phyloP scores from a whole-genome alignment of 2,329 filamentous ascomycete species.

The Fonsecaea nubica region DNA sequence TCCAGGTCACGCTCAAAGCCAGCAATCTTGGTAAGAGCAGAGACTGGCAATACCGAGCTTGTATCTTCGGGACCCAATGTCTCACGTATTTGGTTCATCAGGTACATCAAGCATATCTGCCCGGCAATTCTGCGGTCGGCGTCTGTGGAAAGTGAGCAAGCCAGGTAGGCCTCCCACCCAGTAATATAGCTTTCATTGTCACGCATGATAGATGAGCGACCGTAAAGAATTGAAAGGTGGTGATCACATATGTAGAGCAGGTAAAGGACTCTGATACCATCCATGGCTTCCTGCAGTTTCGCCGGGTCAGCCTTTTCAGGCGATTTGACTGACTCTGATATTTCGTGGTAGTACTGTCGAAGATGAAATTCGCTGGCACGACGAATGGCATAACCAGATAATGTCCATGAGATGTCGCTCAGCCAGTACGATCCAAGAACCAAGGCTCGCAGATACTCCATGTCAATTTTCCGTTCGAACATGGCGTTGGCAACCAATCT shows the following conservation, averaged over 20 bases:
- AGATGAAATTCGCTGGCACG: constrained; percentile 53
- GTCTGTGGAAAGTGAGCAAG: constrained; percentile 44
- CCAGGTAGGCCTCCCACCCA: constrained; percentile 46
- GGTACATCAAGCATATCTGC: constrained; percentile 53
- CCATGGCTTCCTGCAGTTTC: constrained; percentile 40
- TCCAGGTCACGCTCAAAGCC: constrained; percentile 50
- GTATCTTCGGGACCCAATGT: constrained; percentile 52
- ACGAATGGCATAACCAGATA: constrained; percentile 53
- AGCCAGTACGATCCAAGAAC: constrained; percentile 64
- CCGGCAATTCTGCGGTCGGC: constrained; percentile 48
- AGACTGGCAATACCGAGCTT: constrained; percentile 44
- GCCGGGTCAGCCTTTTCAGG: constrained; percentile 37
- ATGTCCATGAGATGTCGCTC: constrained; percentile 57
- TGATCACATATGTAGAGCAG: constrained; percentile 54
- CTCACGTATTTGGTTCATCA: constrained; percentile 54
- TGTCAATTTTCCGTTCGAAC: constrained; percentile 58
- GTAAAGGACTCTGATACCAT: constrained; percentile 49
- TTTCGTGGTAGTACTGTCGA: constrained; percentile 51
- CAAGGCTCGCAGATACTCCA: constrained; percentile 60
- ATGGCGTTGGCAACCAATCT: constrained; percentile 60
- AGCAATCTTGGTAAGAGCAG: constrained; percentile 50
- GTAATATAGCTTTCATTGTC: constrained; percentile 47
- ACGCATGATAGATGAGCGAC: constrained; percentile 52
- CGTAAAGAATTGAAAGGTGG: constrained; percentile 54
- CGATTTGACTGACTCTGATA: constrained; percentile 38